Conservation (phyloP, 2,329 filamentous ascomycete species). For the Cercospora citrullina region DNA sequence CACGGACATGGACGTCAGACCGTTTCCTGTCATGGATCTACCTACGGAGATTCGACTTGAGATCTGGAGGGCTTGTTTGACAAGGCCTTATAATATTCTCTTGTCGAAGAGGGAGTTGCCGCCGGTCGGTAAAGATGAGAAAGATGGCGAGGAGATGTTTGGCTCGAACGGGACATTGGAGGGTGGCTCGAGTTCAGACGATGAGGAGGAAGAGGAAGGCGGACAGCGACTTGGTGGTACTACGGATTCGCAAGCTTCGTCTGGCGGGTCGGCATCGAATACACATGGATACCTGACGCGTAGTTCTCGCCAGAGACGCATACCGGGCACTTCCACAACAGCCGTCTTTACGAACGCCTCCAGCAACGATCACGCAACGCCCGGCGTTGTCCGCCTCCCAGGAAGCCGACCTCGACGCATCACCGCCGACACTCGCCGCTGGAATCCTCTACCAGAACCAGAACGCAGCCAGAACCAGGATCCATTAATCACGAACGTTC, state of each 20-base stretch:
- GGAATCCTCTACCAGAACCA: slow-evolving; percentile 13
- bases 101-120: slow-evolving; percentile 32
- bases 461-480: slow-evolving; percentile 36
- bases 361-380: not conserved
- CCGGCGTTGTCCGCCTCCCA: not conserved
- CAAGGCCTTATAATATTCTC: slow-evolving; percentile 36
- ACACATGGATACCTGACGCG: not conserved
- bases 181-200: slow-evolving; percentile 5
- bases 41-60: slow-evolving; percentile 50
- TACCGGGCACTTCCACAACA: not conserved
- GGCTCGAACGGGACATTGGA: not conserved
- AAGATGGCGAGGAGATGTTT: not conserved
- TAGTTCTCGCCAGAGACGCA: not conserved
- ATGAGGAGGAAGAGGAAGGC: slow-evolving; percentile 2
- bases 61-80: slow-evolving; percentile 45
- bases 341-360: not conserved
- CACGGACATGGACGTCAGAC: slow-evolving; percentile 28
- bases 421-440: not conserved
- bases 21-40: slow-evolving; percentile 45
- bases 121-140: slow-evolving; percentile 10
- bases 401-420: not conserved
- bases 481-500: slow-evolving; percentile 42
- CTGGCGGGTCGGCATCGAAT: not conserved
- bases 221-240: not conserved
- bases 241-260: not conserved